Conservation (phyloP, 306 rosid genomes). For the Sicyos edulis region DNA sequence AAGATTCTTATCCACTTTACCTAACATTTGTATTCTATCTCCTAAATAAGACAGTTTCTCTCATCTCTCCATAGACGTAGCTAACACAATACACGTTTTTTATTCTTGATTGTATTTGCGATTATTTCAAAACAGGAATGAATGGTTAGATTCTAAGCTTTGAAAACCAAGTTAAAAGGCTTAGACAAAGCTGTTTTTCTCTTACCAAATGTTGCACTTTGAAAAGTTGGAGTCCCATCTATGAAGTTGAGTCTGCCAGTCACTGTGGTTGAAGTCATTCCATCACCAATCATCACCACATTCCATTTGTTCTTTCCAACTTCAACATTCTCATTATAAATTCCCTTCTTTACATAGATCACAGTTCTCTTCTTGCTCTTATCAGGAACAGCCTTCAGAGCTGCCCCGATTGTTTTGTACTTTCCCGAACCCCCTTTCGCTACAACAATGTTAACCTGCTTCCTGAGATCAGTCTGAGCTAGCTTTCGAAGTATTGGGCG, state of each 20-base stretch:
- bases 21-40: too few species aligned
- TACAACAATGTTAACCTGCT: slow-evolving; percentile 36
- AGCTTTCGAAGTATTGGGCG: slow-evolving; percentile 26
- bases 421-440: slow-evolving; percentile 50
- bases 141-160: background rate
- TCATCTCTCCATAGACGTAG: too few species aligned
- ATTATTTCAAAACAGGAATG: background rate
- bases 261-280: slow-evolving; percentile 49
- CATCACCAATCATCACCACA: slow-evolving; percentile 76
- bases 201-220: slow-evolving; percentile 72
- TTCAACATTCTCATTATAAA: slow-evolving; percentile 51
- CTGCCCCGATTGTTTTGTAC: slow-evolving; percentile 44
- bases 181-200: background rate
- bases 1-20: too few species aligned
- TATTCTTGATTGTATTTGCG: too few species aligned
- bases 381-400: slow-evolving; percentile 47
- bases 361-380: slow-evolving; percentile 51
- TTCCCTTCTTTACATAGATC: slow-evolving; percentile 62
- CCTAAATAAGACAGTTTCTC: too few species aligned
- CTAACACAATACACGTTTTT: too few species aligned
- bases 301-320: slow-evolving; percentile 67
- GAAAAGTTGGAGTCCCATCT: slow-evolving; percentile 80
- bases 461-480: slow-evolving; percentile 28
- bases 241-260: slow-evolving; percentile 46
- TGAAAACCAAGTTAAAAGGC: background rate